Percentiles rank a stretch among this genome's conserved stretches.
phyloP scores from a whole-genome alignment of 148 eudicot genomes.

The Chenopodium album region DNA sequence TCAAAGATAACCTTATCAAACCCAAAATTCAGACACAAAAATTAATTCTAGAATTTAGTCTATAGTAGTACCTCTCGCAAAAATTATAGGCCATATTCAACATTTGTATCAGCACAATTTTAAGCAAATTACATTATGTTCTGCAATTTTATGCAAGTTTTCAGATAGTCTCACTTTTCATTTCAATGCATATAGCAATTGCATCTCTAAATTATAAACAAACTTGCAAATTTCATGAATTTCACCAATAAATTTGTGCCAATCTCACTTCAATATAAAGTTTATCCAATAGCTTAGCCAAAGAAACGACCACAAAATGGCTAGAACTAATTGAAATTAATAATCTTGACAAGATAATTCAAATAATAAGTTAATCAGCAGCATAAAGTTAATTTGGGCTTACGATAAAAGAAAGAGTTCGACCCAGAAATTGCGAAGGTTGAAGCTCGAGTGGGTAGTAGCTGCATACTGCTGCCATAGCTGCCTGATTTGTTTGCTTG shows the following conservation, averaged over 20 bases:
- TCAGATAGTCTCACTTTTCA: not conserved
- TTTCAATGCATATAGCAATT: not conserved
- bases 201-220: not conserved
- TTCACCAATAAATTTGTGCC: not conserved
- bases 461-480: conserved; percentile 1
- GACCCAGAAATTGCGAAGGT: conserved; percentile 17
- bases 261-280: not conserved
- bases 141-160: not conserved
- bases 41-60: no score
- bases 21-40: no score
- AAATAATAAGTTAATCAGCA: not conserved
- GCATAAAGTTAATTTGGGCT: not conserved
- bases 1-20: no score
- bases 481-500: not conserved
- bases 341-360: not conserved
- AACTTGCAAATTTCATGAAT: not conserved
- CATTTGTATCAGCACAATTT: no score
- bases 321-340: not conserved
- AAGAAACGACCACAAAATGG: not conserved
- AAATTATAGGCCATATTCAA: no score
- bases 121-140: not conserved
- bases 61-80: no score
- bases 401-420: conserved; percentile 7
- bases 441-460: conserved; percentile 16
- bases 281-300: not conserved